Percentiles rank a stretch among this genome's conserved stretches.
Conservation (phyloP, 2,329 filamentous ascomycete species). For the Fonsecaea monophora region DNA sequence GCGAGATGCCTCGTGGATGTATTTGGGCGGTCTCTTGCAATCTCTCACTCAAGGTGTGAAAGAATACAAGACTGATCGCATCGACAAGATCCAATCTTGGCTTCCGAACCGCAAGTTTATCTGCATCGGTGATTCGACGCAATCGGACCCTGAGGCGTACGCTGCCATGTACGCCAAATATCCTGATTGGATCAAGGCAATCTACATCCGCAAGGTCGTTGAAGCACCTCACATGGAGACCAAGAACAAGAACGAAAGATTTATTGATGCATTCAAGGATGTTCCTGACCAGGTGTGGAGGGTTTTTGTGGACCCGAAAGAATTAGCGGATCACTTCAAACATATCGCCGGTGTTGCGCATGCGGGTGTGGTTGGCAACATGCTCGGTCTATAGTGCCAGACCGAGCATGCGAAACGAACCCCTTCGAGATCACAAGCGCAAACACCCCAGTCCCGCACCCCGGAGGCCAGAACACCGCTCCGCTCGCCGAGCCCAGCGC, state of each 20-base stretch:
- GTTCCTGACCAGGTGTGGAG: conserved; percentile 76
- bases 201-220: conserved; percentile 83
- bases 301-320: conserved; percentile 78
- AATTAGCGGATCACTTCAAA: conserved; percentile 57
- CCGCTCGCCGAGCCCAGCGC: conserved; percentile 23
- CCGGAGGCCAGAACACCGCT: conserved; percentile 27
- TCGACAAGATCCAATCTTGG: conserved; percentile 78
- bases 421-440: conserved; percentile 21
- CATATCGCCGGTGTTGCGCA: conserved; percentile 36
- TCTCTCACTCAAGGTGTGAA: conserved; percentile 81
- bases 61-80: conserved; percentile 79
- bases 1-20: conserved; percentile 85
- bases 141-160: conserved; percentile 89
- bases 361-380: conserved; percentile 25
- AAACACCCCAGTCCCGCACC: conserved; percentile 24
- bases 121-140: conserved; percentile 87
- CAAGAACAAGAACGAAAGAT: conserved; percentile 76
- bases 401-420: conserved; percentile 28
- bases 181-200: conserved; percentile 78
- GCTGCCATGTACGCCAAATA: conserved; percentile 74
- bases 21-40: conserved; percentile 77
- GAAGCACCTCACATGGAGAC: conserved; percentile 76
- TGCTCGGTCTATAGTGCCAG: conserved; percentile 34
- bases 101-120: conserved; percentile 80
- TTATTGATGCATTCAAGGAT: conserved; percentile 80